phyloP scores from a whole-genome alignment of 805 yeast species.

The Cyberlindnera mrakii region DNA sequence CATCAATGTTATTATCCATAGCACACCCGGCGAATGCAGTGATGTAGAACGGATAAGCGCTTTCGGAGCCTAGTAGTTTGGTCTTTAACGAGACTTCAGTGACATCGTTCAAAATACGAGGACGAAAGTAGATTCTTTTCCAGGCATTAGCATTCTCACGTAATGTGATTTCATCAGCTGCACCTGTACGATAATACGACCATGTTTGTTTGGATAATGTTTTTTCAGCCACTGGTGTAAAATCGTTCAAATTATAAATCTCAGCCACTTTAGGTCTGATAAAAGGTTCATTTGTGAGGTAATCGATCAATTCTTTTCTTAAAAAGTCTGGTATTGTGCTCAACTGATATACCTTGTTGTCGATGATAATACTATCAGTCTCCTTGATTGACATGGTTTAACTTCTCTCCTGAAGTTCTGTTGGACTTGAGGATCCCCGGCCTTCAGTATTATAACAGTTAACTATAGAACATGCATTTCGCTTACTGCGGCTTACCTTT shows the following conservation, averaged over 20 bases:
- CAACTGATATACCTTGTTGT: background rate
- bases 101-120: slow-evolving; percentile 35
- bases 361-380: background rate
- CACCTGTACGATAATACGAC: slow-evolving; percentile 41
- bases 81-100: slow-evolving; percentile 35
- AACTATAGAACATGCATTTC: too few relatives aligned
- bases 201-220: slow-evolving; percentile 30
- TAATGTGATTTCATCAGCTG: slow-evolving; percentile 43
- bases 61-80: slow-evolving; percentile 41
- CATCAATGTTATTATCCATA: slow-evolving; percentile 36
- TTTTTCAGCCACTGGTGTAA: slow-evolving; percentile 34
- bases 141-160: slow-evolving; percentile 38
- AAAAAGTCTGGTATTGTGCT: background rate
- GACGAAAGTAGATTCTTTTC: slow-evolving; percentile 38
- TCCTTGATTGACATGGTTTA: too few relatives aligned
- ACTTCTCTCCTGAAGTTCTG: too few relatives aligned
- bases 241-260: slow-evolving; percentile 32
- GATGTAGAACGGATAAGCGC: slow-evolving; percentile 41
- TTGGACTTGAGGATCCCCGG: too few relatives aligned
- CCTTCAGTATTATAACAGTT: too few relatives aligned
- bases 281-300: slow-evolving; percentile 1
- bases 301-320: background rate
- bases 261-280: slow-evolving; percentile 27
- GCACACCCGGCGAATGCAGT: slow-evolving; percentile 42
- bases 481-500: too few relatives aligned